Conservation (phyloP, 2,329 filamentous ascomycete species). For the Paraphoma chrysanthemicola region DNA sequence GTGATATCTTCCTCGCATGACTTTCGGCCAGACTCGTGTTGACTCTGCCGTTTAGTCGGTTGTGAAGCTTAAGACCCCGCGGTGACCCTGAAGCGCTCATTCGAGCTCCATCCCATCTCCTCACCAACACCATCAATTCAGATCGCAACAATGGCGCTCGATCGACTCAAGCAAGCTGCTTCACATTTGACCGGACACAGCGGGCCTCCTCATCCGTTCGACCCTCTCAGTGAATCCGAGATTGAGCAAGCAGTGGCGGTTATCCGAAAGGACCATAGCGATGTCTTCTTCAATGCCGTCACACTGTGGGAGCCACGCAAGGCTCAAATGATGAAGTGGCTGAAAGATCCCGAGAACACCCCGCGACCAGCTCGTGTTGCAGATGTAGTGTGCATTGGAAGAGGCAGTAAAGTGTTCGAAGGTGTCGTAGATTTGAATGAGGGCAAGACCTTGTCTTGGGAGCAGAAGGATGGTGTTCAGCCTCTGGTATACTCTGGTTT, state of each 20-base stretch:
- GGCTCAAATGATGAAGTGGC: conserved; percentile 80
- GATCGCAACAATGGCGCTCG: conserved; percentile 61
- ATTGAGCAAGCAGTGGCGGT: conserved; percentile 75
- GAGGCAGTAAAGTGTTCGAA: conserved; percentile 81
- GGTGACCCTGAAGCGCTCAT: conserved; percentile 7
- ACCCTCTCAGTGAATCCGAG: conserved; percentile 75
- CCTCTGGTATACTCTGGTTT: conserved; percentile 66
- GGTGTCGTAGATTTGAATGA: conserved; percentile 77
- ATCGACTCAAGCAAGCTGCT: conserved; percentile 69
- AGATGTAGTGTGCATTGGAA: conserved; percentile 82
- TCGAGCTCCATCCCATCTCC: conserved; percentile 5
- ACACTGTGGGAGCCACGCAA: conserved; percentile 86
- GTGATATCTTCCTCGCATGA: too few species aligned
- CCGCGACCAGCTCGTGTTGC: conserved; percentile 74
- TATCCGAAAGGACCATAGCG: conserved; percentile 72
- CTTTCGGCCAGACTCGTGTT: background rate
- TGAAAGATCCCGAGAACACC: conserved; percentile 67
- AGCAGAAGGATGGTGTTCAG: conserved; percentile 76
- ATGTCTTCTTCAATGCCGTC: conserved; percentile 85
- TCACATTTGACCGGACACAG: conserved; percentile 65
- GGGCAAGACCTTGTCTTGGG: conserved; percentile 75
- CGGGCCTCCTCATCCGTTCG: conserved; percentile 72
- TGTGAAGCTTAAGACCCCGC: conserved; percentile 30
- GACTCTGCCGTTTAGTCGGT: background rate
- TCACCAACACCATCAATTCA: conserved; percentile 1